Evolutionary conservation across 768 basidiomycete species (phyloP), one percentile per base, ranked within the genome.

Genomic region (Phanerochaete sordida): DNA sequence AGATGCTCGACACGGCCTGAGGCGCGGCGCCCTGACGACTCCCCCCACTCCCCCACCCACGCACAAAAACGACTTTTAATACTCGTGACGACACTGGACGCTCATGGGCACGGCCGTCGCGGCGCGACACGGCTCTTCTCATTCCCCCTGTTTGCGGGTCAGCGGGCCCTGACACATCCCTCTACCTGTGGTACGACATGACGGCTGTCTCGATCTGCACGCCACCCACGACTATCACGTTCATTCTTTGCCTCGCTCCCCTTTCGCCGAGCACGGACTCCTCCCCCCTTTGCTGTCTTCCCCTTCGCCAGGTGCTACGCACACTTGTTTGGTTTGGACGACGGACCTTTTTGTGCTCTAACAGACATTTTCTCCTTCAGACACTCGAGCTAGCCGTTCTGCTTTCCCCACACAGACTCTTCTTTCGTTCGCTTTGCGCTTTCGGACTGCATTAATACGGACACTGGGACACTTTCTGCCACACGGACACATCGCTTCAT

Each of bases 1-100:
- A 64, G 59, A 63, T 68, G 35, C 58, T 71, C 54, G 68, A 70
- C 47, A 60, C 66, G 53, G 61, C 50, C 26, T 62, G 47, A 50
- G 26, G 33, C 13, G 21, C 5, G 7, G 47, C 47, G 24, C 6
- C 47, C 50, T 30, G 47, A 48, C 47, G 47, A 48, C 24, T 28
- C 12, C 51, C 9, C 27, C 48, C 26, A 12, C 6, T 15, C 48
- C n/a, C 57, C 33, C 57, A 48, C 15, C 13, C 49, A 33, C 58
- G 39, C 48, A 21, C 4, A 58, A 9, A 31, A 28, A 50, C 27
- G 12, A 31, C n/a, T 7, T n/a, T 58, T 50, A 23, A 48, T 39
- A 35, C 57, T 39, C 57, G 47, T 50, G 50, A 57, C 65, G 44
- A 63, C 51, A 56, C 56, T 44, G 28, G 58, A 53, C 59, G 53